Evolutionary conservation across 1,139 yeast species (phyloP), one percentile per base, ranked within the genome.

Genomic region (Candida pseudocylindracea): DNA sequence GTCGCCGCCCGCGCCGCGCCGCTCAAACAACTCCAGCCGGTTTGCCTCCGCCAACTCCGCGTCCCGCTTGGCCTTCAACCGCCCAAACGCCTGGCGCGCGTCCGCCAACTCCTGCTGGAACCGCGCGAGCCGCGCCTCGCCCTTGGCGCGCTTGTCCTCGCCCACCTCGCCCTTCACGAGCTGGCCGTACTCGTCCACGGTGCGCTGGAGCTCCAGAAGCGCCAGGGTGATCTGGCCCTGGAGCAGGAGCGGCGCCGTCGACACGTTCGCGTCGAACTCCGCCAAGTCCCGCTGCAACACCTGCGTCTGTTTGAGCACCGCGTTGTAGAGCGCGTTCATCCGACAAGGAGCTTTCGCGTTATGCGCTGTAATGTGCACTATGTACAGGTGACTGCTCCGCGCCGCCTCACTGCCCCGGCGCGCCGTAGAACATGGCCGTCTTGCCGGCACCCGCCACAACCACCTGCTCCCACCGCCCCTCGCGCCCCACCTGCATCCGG

Each of bases 141-240:
- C 85, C 48, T 78, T 80, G 20, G 20, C 20, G 26, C 10, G 26
- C 40, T 64, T 64, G 38, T 66, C 61, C 27, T 64, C 70, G 30
- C 62, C 65, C 34, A 64, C 66, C 11, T 61, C 48, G 44, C 72
- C 80, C 33, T 62, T 58, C 15, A 72, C 63, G 38, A 80, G 62
- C 31, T 67, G 72, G 30, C 66, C 65, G 47, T 79, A 83, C 44
- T 83, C 94, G 35, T 68, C 72, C 29, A 85, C 60, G 5, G 93
- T 80, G 43, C 83, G 70, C 32, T 63, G 58, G 41, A 85, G 65
- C 20, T 85, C 68, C 6, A 83, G 71, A 37, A 83, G 51, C 2
- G 93, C 71, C 1, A 94, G 85, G 12, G 91, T 69, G 29, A 85
- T 76, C 32, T 85, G 75, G n/a, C 80, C 73, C 47, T 75, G 85